A percentile compares a stretch with the other conserved stretches of the same genome.
These are phyloP conservation scores for Cyberlindnera mrakii DNA, from an alignment of 805 yeast genomes.

Conservation along the genomic window DNA sequence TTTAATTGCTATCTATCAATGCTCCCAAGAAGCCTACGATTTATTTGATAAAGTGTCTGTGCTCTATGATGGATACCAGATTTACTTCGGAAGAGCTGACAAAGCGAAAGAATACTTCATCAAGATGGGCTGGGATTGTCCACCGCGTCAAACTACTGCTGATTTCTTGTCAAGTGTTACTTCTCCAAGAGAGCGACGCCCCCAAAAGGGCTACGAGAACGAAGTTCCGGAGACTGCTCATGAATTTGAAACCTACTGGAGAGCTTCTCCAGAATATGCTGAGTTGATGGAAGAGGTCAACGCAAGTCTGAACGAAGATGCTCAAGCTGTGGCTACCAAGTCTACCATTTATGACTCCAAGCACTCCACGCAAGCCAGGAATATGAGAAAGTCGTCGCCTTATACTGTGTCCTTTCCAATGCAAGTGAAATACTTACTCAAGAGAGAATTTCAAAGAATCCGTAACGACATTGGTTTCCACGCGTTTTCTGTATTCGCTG, in stretches of 20 bases:
- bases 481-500: conserved; percentile 36
- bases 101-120: conserved; percentile 43
- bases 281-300: conserved; percentile 4
- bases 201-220: conserved; percentile 36
- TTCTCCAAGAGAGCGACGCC: conserved; percentile 44
- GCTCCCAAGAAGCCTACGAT: conserved; percentile 50
- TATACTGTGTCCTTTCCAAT: conserved; percentile 44
- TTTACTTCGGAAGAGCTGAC: conserved; percentile 42
- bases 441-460: conserved; percentile 43
- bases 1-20: conserved; percentile 55
- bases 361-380: conserved; percentile 45
- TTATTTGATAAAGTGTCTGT: conserved; percentile 48
- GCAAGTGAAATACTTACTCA: conserved; percentile 43
- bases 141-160: conserved; percentile 53
- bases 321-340: background rate
- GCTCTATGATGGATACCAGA: conserved; percentile 51
- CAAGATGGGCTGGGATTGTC: conserved; percentile 51
- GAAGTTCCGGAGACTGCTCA: conserved; percentile 46
- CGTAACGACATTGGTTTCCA: conserved; percentile 43
- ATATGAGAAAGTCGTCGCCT: conserved; percentile 40
- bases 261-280: conserved; percentile 35
- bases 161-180: conserved; percentile 54
- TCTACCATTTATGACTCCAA: conserved; percentile 36
- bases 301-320: background rate
- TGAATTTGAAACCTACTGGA: conserved; percentile 50